Evolutionary conservation across 2,329 filamentous ascomycete genomes (phyloP).

Genomic region (Clonostachys solani): DNA sequence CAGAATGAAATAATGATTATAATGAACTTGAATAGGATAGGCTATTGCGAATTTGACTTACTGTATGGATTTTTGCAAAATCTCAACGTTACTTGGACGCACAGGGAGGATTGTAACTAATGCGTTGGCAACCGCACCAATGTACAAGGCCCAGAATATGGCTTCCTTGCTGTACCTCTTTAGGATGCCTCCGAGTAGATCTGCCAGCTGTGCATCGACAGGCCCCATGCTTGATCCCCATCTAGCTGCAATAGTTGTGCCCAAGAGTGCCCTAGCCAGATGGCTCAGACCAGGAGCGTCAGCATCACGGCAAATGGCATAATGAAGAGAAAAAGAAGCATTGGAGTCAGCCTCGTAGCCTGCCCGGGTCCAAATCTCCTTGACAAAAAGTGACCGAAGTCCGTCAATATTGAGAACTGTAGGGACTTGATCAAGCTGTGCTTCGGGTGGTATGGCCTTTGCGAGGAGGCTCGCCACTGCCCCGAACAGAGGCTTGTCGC

Average conservation of each 20-base stretch:
- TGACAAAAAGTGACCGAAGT: conserved; percentile 38
- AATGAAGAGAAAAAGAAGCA: conserved; percentile 67
- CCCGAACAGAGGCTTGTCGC: conserved; percentile 22
- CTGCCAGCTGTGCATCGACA: conserved; percentile 37
- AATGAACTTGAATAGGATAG: background rate
- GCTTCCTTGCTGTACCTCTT: conserved; percentile 27
- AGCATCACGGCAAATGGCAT: conserved; percentile 64
- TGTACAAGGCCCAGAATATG: conserved; percentile 49
- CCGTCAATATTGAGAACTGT: conserved; percentile 34
- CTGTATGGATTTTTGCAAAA: conserved; percentile 30
- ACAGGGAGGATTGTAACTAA: conserved; percentile 36
- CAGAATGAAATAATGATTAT: conserved; percentile 4
- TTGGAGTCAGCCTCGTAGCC: conserved; percentile 48
- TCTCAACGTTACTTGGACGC: conserved; percentile 26
- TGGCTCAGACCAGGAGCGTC: conserved; percentile 72
- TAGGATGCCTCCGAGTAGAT: conserved; percentile 35
- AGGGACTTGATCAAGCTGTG: conserved; percentile 24
- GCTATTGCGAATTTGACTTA: conserved; percentile 17
- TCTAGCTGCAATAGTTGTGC: conserved; percentile 66
- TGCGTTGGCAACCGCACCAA: conserved; percentile 41
- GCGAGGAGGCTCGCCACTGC: conserved; percentile 29
- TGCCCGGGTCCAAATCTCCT: conserved; percentile 45
- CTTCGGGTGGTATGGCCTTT: conserved; percentile 33
- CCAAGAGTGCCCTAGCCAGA: conserved; percentile 64
- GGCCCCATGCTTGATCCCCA: conserved; percentile 62